These are phyloP conservation scores for Cadophora sp. DNA, from an alignment of 2,329 filamentous ascomycete genomes.

Conservation along the genomic window DNA sequence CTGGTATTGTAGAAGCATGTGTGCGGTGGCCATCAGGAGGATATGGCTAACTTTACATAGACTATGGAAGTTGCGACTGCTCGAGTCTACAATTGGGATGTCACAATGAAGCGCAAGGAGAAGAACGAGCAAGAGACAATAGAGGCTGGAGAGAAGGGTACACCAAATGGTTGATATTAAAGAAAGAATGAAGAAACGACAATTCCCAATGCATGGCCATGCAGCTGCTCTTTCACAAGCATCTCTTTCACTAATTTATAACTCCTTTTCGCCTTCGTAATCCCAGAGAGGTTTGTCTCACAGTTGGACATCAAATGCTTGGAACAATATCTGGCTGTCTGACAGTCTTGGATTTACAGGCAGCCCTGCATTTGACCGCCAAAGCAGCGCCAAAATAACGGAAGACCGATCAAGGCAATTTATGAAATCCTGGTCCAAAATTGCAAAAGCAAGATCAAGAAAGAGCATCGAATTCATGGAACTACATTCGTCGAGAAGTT, in stretches of 20 bases:
- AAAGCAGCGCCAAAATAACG: background rate
- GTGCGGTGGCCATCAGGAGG: too few relatives aligned
- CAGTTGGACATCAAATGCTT: too few relatives aligned
- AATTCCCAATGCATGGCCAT: background rate
- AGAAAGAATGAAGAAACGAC: conserved; percentile 20
- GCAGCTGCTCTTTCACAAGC: background rate
- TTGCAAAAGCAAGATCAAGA: background rate
- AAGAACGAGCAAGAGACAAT: conserved; percentile 66
- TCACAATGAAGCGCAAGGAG: conserved; percentile 93
- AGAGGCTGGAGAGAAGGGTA: conserved; percentile 44
- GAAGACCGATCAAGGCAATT: background rate
- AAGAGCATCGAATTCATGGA: background rate
- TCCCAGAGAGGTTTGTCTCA: background rate
- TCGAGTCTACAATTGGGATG: conserved; percentile 99
- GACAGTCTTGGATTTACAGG: background rate
- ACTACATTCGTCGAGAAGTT: background rate
- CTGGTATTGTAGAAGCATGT: background rate
- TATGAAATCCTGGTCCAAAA: background rate
- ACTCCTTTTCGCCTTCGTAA: background rate
- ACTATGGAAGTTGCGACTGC: conserved; percentile 93
- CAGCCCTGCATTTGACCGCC: background rate
- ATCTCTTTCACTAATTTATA: background rate
- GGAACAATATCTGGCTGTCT: background rate
- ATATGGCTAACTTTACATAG: conserved; percentile 28
- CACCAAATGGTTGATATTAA: conserved; percentile 41